Conservation (phyloP, 495 filamentous ascomycete species). For the Aspergillus sclerotiicarbonarius region DNA sequence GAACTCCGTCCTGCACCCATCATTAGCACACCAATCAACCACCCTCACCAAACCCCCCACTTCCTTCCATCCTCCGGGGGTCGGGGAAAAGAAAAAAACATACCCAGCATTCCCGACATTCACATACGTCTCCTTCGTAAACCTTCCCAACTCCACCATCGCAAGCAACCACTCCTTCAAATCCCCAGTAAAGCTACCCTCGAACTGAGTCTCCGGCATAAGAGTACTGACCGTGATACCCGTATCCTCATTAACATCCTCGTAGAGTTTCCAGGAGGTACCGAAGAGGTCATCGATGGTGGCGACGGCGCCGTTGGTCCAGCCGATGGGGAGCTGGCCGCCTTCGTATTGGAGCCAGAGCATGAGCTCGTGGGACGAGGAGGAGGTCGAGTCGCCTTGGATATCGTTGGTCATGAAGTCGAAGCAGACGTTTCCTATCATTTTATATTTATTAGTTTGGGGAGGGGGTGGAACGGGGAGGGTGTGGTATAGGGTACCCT, state of each 20-base stretch:
- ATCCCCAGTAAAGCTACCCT: conserved; percentile 34
- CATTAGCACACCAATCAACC: not conserved
- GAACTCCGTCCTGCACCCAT: conserved; percentile 30
- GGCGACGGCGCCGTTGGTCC: conserved; percentile 22
- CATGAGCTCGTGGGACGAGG: conserved; percentile 36
- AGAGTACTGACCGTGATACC: conserved; percentile 37
- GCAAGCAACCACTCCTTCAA: conserved; percentile 39
- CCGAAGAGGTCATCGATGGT: conserved; percentile 34
- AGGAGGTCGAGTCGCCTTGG: conserved; percentile 30
- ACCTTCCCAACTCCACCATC: conserved; percentile 26
- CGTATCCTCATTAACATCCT: conserved; percentile 29
- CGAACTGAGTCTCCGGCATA: conserved; percentile 32
- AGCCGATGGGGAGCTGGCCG: conserved; percentile 39
- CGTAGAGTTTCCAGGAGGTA: conserved; percentile 36
- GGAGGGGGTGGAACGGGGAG: not conserved
- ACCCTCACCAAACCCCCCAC: too few species aligned
- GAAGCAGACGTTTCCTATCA: conserved; percentile 35
- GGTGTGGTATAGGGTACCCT: conserved; percentile 17
- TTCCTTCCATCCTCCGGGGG: too few species aligned
- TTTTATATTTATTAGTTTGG: conserved; percentile 13
- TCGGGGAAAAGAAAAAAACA: conserved; percentile 7
- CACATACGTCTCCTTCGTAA: conserved; percentile 28
- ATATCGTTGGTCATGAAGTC: conserved; percentile 38
- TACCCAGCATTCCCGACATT: conserved; percentile 40
- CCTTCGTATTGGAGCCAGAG: conserved; percentile 41